Base-by-base conservation (phyloP, 192 early-diverging fungal species). In the Coemansia sp. region DNA sequence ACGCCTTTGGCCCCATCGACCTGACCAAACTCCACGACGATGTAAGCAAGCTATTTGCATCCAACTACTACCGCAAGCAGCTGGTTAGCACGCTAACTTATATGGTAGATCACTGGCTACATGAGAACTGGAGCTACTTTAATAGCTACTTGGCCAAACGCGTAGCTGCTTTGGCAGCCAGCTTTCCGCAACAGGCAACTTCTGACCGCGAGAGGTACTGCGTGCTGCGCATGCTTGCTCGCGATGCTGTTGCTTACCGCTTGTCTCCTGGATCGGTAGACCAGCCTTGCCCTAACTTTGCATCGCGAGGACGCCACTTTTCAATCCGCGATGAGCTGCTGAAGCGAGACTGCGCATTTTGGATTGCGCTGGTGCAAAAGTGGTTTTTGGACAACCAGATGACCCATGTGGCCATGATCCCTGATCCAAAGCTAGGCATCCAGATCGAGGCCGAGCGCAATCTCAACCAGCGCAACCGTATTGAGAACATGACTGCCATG, bases 141-240 rank as follows among this genome's bases (percentile, higher is more conserved):
- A 47, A 39, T 40, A 49, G 32, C 54, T 80, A 75, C 40, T 52
- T 83, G 32, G 58, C 66, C 23, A 80, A 79, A 56, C 74, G 81
- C 42, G 60, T 56, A 28, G 65, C 69, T 38, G 56, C 58, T 6
- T 60, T 84, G 15, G 86, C 88, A 21, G 80, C 85, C 12, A 64
- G 66, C 42, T 88, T 89, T 15, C 79, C 82, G 36, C 87, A 87
- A 51, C 67, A 70, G 7, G 76, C 82, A 6, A 75, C 80, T 40
- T 60, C 64, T 1, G 69, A 77, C 32, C 51, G 54, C 28, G 45
- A 56, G 20, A 6, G 23, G 2, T 18, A 55, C 7, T 40, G 73
- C 10, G 37, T 76, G 16, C 20, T 76, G 11, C 52, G 61, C 30
- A 62, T 62, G 73, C 54, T 84, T 20, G 55, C 85, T 2, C 83